Conservation (phyloP, 1,139 yeast species). For the Meyerozyma carpophila region DNA sequence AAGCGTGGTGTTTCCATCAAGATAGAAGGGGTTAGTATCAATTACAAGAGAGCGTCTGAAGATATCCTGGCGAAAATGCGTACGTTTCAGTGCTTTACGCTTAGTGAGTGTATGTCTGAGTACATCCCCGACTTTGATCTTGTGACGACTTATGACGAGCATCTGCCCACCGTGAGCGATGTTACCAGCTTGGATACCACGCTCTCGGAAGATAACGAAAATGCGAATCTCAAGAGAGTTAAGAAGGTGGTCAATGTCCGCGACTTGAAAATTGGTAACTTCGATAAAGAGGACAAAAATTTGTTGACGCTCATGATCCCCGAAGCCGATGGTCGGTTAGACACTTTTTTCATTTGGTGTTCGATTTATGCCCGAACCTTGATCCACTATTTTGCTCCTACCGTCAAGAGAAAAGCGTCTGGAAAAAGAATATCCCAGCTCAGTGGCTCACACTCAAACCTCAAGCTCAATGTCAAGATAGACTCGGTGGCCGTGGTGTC, state of each 20-base stretch:
- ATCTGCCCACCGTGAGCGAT: constrained; percentile 29
- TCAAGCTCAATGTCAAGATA: constrained; percentile 32
- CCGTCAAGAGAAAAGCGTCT: constrained; percentile 24
- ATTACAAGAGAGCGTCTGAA: constrained; percentile 20
- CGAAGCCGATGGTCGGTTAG: constrained; percentile 36
- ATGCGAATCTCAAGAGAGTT: constrained; percentile 20
- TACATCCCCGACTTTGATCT: constrained; percentile 33
- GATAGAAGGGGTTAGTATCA: constrained; percentile 16
- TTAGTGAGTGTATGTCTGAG: constrained; percentile 36
- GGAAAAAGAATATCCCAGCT: constrained; percentile 21
- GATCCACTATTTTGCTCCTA: constrained; percentile 33
- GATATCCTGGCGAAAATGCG: constrained; percentile 14
- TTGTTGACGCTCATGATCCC: constrained; percentile 26
- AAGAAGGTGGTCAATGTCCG: constrained; percentile 30
- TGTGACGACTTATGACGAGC: constrained; percentile 13
- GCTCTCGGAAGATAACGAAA: constrained; percentile 15
- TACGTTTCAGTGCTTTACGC: constrained; percentile 27
- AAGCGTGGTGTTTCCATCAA: constrained; percentile 36
- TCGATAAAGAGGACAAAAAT: constrained; percentile 19
- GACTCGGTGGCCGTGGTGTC: constrained; percentile 41
- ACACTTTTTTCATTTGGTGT: constrained; percentile 43
- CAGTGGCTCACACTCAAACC: constrained; percentile 16
- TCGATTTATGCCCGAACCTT: constrained; percentile 33
- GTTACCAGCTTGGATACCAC: constrained; percentile 30
- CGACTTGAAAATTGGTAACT: constrained; percentile 23